phyloP scores from a whole-genome alignment of 495 filamentous ascomycete species.

The Penicillium flavigenum region DNA sequence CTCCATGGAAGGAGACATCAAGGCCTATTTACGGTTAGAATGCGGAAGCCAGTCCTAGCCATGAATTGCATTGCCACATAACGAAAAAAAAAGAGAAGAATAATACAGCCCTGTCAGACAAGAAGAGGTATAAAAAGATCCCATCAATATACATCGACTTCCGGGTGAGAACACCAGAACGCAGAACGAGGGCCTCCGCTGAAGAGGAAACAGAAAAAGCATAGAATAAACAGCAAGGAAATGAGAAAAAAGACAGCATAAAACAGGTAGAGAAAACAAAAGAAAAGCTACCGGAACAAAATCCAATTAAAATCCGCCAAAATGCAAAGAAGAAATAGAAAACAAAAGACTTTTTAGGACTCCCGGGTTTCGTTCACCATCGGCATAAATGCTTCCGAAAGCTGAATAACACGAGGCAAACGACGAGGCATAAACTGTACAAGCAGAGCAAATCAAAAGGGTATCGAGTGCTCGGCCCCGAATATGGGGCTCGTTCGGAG shows the following conservation, averaged over 20 bases:
- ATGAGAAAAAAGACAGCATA: conserved; percentile 10
- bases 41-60: conserved; percentile 4
- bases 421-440: conserved; percentile 30
- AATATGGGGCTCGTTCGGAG: conserved; percentile 16
- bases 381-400: conserved; percentile 26
- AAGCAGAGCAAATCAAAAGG: conserved; percentile 33
- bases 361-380: conserved; percentile 31
- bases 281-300: conserved; percentile 5
- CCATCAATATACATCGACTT: conserved; percentile 33
- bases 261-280: conserved; percentile 6
- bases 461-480: conserved; percentile 32
- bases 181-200: conserved; percentile 22
- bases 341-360: conserved; percentile 29
- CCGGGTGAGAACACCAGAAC: conserved; percentile 22
- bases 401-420: conserved; percentile 29
- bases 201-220: conserved; percentile 10
- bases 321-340: conserved; percentile 19
- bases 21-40: conserved; percentile 3
- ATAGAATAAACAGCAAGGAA: conserved; percentile 12
- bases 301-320: conserved; percentile 19
- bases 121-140: conserved; percentile 26
- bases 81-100: conserved; percentile 19
- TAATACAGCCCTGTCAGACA: conserved; percentile 38
- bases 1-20: neutral
- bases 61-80: conserved; percentile 23